Conservation (phyloP, 129 eudicot species). For the Heracleum sosnowskyi region DNA sequence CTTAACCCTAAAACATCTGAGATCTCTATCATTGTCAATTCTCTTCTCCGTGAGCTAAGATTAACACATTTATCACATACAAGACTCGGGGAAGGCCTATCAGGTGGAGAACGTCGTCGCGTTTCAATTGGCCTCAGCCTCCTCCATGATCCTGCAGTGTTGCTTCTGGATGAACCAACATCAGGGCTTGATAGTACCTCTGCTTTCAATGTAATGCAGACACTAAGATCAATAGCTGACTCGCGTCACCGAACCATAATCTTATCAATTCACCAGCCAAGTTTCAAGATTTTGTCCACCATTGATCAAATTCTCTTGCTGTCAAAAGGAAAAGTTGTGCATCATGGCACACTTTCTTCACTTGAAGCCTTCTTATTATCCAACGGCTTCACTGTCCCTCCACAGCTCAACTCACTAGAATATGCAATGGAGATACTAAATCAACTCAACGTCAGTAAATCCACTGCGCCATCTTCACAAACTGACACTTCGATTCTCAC, state of each 20-base stretch:
- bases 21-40: slow-evolving; percentile 29
- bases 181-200: slow-evolving; percentile 91
- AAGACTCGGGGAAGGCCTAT: slow-evolving; percentile 38
- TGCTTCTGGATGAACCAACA: slow-evolving; percentile 88
- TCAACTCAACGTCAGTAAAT: slow-evolving; percentile 33
- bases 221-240: slow-evolving; percentile 46
- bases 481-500: background rate
- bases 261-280: slow-evolving; percentile 87
- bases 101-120: slow-evolving; percentile 83
- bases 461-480: slow-evolving; percentile 11
- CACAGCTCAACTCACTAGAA: slow-evolving; percentile 85
- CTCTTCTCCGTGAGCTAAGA: slow-evolving; percentile 57
- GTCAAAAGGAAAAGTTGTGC: slow-evolving; percentile 68
- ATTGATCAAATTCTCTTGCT: slow-evolving; percentile 59
- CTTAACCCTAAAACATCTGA: slow-evolving; percentile 41
- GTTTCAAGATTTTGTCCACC: slow-evolving; percentile 77
- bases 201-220: slow-evolving; percentile 77
- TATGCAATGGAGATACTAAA: slow-evolving; percentile 86
- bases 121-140: slow-evolving; percentile 85
- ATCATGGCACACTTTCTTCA: slow-evolving; percentile 65
- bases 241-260: slow-evolving; percentile 60
- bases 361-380: slow-evolving; percentile 37
- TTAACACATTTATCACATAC: slow-evolving; percentile 54
- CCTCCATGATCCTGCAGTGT: slow-evolving; percentile 75
- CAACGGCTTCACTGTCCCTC: slow-evolving; percentile 69